Conservation (phyloP, 1,284 basidiomycete genomes). For the Vanrija pseudolonga region DNA sequence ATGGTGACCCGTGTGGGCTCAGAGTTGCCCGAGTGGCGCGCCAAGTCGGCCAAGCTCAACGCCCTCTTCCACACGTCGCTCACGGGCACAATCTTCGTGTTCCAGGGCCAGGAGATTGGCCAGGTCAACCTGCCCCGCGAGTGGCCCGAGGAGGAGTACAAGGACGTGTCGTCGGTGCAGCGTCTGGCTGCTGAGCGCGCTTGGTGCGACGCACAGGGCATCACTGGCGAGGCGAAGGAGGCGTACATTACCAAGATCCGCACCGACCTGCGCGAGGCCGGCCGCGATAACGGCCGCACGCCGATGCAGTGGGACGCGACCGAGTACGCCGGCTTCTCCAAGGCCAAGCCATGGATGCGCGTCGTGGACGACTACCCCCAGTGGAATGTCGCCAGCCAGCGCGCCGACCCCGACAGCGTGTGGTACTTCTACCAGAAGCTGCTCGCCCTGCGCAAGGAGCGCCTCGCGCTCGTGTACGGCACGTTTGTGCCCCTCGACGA, state of each 20-base stretch:
- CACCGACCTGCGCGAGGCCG: conserved; percentile 34
- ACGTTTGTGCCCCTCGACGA: conserved; percentile 41
- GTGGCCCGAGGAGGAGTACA: conserved; percentile 69
- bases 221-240: conserved; percentile 32
- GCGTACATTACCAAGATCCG: conserved; percentile 48
- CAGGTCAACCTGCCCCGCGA: conserved; percentile 63
- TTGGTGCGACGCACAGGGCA: conserved; percentile 27
- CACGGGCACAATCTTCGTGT: conserved; percentile 67
- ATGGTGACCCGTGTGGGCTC: conserved; percentile 66
- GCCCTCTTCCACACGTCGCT: conserved; percentile 62
- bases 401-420: conserved; percentile 39
- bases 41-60: conserved; percentile 63
- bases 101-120: conserved; percentile 69
- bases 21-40: conserved; percentile 59
- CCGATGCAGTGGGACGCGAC: conserved; percentile 59
- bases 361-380: conserved; percentile 65
- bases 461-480: conserved; percentile 42
- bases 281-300: conserved; percentile 43
- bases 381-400: conserved; percentile 49
- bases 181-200: conserved; percentile 41
- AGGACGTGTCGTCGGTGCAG: conserved; percentile 52
- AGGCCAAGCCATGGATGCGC: conserved; percentile 68
- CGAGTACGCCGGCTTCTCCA: conserved; percentile 63
- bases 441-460: conserved; percentile 42
- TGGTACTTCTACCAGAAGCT: conserved; percentile 38